Evolutionary conservation across 768 basidiomycete genomes (phyloP).

Genomic region (Rhodotorula taiwanensis): DNA sequence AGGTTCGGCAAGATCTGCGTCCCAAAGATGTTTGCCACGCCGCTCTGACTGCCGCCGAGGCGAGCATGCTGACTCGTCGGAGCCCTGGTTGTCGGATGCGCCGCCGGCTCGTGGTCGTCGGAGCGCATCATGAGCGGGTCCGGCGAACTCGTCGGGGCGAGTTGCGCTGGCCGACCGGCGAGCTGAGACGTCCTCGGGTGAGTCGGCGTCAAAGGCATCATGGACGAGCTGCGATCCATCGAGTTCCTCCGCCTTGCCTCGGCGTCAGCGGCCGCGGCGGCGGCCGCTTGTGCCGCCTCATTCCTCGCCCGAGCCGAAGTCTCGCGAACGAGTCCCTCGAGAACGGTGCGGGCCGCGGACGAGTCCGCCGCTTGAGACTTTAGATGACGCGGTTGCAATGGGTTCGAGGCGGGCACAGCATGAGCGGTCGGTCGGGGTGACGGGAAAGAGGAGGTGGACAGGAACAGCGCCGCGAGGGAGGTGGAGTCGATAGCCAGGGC

Average conservation of each 20-base stretch:
- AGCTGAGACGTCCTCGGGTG: neutral
- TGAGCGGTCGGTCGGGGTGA: conserved; percentile 49
- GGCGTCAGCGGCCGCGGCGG: neutral
- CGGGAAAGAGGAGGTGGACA: conserved; percentile 45
- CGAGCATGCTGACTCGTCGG: neutral
- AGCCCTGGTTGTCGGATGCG: neutral
- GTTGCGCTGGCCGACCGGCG: neutral
- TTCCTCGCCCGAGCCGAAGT: neutral
- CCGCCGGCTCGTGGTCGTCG: neutral
- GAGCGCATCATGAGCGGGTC: conserved; percentile 9
- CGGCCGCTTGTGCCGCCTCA: neutral
- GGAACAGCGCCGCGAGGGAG: conserved; percentile 5
- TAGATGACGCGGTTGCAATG: conserved; percentile 1
- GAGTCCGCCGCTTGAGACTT: neutral
- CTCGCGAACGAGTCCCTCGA: neutral
- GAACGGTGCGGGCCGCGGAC: neutral
- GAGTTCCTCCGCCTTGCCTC: no score
- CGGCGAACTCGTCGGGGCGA: conserved; percentile 7
- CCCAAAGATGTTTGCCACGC: no score
- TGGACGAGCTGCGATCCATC: neutral
- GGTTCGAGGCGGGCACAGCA: conserved; percentile 49
- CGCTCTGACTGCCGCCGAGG: neutral
- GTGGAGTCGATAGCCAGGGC: neutral
- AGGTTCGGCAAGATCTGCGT: no score
- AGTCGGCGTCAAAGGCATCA: neutral